Conservation (phyloP, 306 rosid genomes). For the Fragaria ananassa region DNA sequence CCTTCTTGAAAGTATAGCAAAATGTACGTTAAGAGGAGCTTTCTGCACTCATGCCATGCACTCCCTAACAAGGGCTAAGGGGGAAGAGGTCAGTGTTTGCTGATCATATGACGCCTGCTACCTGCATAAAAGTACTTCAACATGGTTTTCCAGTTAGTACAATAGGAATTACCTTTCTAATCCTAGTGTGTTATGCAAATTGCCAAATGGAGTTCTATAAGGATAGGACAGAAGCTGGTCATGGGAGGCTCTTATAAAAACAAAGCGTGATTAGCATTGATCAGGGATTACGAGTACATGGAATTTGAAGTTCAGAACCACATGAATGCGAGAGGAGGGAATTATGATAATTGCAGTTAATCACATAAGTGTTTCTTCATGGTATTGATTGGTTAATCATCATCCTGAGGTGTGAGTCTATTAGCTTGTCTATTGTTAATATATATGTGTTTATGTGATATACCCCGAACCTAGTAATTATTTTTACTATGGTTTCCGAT, state of each 20-base stretch:
- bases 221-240: neutral
- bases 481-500: too few relatives aligned
- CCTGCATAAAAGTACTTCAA: neutral
- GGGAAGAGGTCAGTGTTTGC: neutral
- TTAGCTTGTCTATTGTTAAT: neutral
- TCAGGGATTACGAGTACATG: neutral
- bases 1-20: neutral
- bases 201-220: neutral
- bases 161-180: neutral
- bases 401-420: neutral
- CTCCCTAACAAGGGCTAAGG: too few relatives aligned
- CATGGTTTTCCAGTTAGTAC: neutral
- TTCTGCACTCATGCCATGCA: neutral
- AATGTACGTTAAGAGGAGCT: neutral
- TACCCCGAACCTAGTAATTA: too few relatives aligned
- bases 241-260: too few relatives aligned
- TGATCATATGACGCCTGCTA: neutral
- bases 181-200: neutral
- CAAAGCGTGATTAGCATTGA: neutral
- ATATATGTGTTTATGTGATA: neutral
- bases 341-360: neutral
- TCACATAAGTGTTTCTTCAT: neutral
- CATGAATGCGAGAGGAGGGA: neutral
- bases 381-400: neutral
- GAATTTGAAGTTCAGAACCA: too few relatives aligned